Evolutionary conservation across 768 basidiomycete genomes (phyloP).

Genomic region (Saitozyma podzolica): DNA sequence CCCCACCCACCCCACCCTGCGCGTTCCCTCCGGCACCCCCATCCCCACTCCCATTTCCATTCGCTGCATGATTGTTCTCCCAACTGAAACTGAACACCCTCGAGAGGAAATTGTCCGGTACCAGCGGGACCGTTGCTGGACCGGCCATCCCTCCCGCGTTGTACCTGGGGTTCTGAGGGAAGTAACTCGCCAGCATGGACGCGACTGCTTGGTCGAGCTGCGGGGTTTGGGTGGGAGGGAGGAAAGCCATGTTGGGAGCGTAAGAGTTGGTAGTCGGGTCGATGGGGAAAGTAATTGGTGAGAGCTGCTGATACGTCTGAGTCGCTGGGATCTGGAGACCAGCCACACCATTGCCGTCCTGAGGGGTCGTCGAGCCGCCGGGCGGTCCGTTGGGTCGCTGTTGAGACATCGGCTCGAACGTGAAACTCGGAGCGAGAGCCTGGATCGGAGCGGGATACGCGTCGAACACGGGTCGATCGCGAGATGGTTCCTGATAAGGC

Average conservation of each 20-base stretch:
- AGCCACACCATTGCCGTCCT: background rate
- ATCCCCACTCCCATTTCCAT: too few relatives aligned
- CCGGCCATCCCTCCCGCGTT: too few relatives aligned
- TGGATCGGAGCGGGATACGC: constrained; percentile 34
- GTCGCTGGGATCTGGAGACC: background rate
- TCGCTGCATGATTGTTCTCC: too few relatives aligned
- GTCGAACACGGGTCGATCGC: constrained; percentile 38
- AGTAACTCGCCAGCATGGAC: constrained; percentile 42
- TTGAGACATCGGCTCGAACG: background rate
- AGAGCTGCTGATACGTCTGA: background rate
- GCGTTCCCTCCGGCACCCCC: too few relatives aligned
- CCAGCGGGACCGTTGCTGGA: too few relatives aligned
- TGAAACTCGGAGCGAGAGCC: background rate
- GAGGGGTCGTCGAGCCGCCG: too few relatives aligned
- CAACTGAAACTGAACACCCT: constrained; percentile 44
- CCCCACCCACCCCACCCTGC: too few relatives aligned
- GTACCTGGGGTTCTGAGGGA: constrained; percentile 22
- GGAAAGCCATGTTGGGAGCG: background rate
- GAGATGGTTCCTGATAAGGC: constrained; percentile 5
- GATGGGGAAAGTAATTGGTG: constrained; percentile 9
- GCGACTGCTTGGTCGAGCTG: constrained; percentile 43
- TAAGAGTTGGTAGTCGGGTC: background rate
- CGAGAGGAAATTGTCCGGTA: constrained; percentile 47
- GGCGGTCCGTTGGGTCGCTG: too few relatives aligned
- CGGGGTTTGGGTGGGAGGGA: background rate